Conservation (phyloP, 352 stramenopile genomes). For the Lagenidium sp. region DNA sequence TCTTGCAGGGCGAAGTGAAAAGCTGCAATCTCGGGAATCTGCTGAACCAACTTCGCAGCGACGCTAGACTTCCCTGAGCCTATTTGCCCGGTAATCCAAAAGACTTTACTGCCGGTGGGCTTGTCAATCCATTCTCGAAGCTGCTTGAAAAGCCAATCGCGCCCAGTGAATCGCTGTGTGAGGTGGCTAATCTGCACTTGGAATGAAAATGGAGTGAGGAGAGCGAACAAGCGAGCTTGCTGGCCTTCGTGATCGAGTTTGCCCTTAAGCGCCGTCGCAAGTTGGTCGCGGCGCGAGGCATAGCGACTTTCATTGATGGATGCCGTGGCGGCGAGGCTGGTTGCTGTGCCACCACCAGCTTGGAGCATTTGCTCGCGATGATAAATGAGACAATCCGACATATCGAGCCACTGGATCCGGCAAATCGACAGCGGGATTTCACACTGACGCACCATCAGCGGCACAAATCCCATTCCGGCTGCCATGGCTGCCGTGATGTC, state of each 20-base stretch:
- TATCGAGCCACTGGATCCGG: constrained; percentile 75
- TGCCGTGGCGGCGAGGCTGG: constrained; percentile 6
- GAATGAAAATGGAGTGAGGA: constrained; percentile 61
- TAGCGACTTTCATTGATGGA: constrained; percentile 52
- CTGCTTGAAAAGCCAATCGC: constrained; percentile 47
- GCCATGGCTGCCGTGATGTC: constrained; percentile 69
- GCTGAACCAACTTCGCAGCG: constrained; percentile 56
- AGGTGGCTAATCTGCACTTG: constrained; percentile 71
- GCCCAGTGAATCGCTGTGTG: constrained; percentile 43
- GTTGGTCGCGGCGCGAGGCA: constrained; percentile 29
- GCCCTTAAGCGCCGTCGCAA: constrained; percentile 41
- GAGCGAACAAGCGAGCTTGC: constrained; percentile 53
- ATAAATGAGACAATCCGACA: constrained; percentile 62
- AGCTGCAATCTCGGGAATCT: constrained; percentile 53
- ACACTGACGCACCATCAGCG: constrained; percentile 57
- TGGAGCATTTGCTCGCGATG: background rate
- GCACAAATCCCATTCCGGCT: constrained; percentile 55
- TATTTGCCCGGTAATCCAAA: constrained; percentile 68
- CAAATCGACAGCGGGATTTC: constrained; percentile 78
- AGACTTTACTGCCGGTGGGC: constrained; percentile 26
- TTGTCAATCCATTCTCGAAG: constrained; percentile 42
- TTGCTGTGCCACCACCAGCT: too few relatives aligned
- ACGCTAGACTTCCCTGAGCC: constrained; percentile 57
- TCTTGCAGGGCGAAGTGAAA: constrained; percentile 70
- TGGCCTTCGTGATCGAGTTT: constrained; percentile 70